Percentiles rank a stretch among this genome's conserved stretches.
Evolutionary conservation across 306 rosid genomes (phyloP).

Genomic region (Adenanthera pavonina): DNA sequence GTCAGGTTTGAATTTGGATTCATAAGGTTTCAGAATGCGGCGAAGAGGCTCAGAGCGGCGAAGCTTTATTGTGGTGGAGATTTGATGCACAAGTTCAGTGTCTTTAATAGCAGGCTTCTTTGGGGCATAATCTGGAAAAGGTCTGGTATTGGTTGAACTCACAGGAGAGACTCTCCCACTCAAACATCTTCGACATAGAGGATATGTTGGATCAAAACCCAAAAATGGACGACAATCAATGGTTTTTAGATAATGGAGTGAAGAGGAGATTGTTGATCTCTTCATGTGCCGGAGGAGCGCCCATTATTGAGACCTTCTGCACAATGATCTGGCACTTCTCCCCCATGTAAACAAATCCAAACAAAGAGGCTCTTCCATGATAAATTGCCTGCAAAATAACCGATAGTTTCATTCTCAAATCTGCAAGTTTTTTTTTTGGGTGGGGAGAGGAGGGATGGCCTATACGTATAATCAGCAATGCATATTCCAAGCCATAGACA

Average conservation of each 20-base stretch:
- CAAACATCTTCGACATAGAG: slow-evolving; percentile 30
- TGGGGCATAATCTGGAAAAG: slow-evolving; percentile 87
- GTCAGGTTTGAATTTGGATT: slow-evolving; percentile 59
- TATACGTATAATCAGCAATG: not conserved
- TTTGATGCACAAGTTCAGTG: slow-evolving; percentile 63
- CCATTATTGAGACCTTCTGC: slow-evolving; percentile 48
- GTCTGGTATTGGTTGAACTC: slow-evolving; percentile 55
- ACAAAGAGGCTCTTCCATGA: slow-evolving; percentile 40
- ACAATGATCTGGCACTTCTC: slow-evolving; percentile 25
- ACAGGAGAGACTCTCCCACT: slow-evolving; percentile 38
- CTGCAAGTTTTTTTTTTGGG: not conserved
- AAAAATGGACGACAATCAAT: slow-evolving; percentile 25
- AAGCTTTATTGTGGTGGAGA: slow-evolving; percentile 63
- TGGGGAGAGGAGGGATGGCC: not conserved
- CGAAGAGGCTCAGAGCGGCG: slow-evolving; percentile 76
- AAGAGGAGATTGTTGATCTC: slow-evolving; percentile 47
- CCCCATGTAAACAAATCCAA: slow-evolving; percentile 34
- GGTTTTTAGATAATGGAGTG: slow-evolving; percentile 34
- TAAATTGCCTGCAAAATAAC: slow-evolving; percentile 41
- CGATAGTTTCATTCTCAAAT: not conserved
- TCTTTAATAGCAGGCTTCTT: slow-evolving; percentile 66
- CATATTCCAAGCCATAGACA: not conserved
- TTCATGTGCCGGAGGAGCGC: slow-evolving; percentile 61
- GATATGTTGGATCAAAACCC: slow-evolving; percentile 25
- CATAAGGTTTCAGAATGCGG: slow-evolving; percentile 61